A percentile compares a stretch with the other conserved stretches of the same genome.
Evolutionary conservation across 208 protist genomes (phyloP).

Genomic region (Acanthamoeba divionensis): DNA sequence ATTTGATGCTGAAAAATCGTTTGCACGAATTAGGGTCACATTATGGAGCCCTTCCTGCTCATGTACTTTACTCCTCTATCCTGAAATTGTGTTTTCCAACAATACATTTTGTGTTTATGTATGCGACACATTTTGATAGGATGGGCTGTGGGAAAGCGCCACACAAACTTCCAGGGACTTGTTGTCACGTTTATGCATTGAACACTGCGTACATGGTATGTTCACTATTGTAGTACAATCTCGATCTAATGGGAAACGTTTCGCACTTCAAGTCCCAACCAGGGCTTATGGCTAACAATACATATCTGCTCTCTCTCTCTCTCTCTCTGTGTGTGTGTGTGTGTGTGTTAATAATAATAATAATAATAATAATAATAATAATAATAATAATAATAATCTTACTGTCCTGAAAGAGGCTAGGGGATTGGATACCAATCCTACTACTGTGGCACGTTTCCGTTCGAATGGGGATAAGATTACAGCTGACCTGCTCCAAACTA

Average conservation of each 20-base stretch:
- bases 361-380: background rate
- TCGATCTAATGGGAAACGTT: background rate
- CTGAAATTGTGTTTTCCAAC: background rate
- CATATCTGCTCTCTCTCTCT: background rate
- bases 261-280: background rate
- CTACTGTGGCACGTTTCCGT: conserved; percentile 11
- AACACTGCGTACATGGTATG: conserved; percentile 37
- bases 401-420: background rate
- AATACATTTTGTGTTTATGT: background rate
- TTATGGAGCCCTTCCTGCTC: conserved; percentile 33
- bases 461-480: background rate
- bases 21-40: background rate
- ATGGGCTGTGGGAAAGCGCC: conserved; percentile 40
- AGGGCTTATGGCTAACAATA: too few species aligned
- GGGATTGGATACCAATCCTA: conserved; percentile 12
- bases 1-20: background rate
- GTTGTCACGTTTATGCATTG: conserved; percentile 31
- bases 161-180: background rate
- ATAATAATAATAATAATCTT: background rate
- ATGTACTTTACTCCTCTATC: background rate
- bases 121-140: background rate
- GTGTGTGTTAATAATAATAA: background rate
- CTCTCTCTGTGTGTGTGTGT: background rate
- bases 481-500: background rate
- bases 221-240: background rate